Evolutionary conservation across 768 basidiomycete species (phyloP).

Genomic region (Pulveroboletus sp.): DNA sequence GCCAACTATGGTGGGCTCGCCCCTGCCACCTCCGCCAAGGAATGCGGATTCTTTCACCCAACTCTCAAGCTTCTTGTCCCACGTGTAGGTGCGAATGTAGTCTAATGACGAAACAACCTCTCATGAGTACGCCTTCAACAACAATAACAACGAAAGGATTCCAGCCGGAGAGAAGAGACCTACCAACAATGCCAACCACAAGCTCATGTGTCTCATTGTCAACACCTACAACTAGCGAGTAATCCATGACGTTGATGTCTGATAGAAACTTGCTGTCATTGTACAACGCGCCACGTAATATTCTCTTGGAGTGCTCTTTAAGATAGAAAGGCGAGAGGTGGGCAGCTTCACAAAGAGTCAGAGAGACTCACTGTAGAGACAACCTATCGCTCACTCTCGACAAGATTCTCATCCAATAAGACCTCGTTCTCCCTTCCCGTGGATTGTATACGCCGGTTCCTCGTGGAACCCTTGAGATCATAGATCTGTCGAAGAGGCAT

Average conservation of each 20-base stretch:
- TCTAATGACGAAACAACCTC: constrained; percentile 41
- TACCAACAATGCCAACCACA: constrained; percentile 96
- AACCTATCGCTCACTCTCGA: constrained; percentile 57
- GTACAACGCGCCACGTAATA: constrained; percentile 82
- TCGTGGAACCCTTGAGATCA: constrained; percentile 93
- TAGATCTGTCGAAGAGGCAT: constrained; percentile 59
- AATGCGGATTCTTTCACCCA: constrained; percentile 97
- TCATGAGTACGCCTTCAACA: constrained; percentile 7
- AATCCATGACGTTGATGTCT: constrained; percentile 96
- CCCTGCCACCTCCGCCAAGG: constrained; percentile 74
- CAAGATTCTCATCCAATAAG: constrained; percentile 92
- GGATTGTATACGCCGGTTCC: constrained; percentile 88
- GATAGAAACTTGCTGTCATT: constrained; percentile 96
- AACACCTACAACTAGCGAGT: constrained; percentile 94
- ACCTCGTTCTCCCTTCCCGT: constrained; percentile 92
- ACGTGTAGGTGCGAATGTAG: constrained; percentile 93
- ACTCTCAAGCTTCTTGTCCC: constrained; percentile 98
- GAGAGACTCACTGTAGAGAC: not conserved
- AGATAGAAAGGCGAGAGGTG: constrained; percentile 88
- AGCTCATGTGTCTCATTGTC: constrained; percentile 84
- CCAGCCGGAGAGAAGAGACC: constrained; percentile 28
- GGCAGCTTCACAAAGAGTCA: constrained; percentile 49
- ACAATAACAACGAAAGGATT: no score
- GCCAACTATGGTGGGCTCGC: constrained; percentile 95
- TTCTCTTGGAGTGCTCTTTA: constrained; percentile 93